phyloP scores from a whole-genome alignment of 176 grass and related monocot genomes.

The Thalia dealbata region DNA sequence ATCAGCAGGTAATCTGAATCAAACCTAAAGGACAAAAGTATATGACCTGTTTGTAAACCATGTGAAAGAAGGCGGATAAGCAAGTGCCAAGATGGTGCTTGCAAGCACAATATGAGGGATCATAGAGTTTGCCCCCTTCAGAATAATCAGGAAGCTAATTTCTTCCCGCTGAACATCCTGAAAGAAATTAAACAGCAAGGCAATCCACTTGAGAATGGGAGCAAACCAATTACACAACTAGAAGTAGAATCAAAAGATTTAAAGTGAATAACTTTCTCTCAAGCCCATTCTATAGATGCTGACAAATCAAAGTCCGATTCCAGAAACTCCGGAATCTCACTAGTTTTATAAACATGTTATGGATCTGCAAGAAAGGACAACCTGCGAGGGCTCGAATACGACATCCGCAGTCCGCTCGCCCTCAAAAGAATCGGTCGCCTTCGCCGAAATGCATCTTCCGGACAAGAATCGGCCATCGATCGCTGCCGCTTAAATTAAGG shows the following conservation, averaged over 20 bases:
- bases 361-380: conserved; percentile 13
- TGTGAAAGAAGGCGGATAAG: conserved; percentile 83
- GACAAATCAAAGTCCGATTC: background rate
- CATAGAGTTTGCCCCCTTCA: conserved; percentile 58
- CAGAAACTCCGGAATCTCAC: background rate
- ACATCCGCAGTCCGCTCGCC: conserved; percentile 20
- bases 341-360: background rate
- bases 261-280: background rate
- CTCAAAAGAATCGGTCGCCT: conserved; percentile 33
- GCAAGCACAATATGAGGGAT: conserved; percentile 86
- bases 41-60: conserved; percentile 90
- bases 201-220: background rate
- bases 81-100: conserved; percentile 77
- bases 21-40: background rate
- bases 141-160: conserved; percentile 42
- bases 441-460: conserved; percentile 19
- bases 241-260: background rate
- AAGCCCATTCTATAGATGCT: background rate
- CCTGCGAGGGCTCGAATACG: conserved; percentile 25
- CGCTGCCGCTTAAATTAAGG: conserved; percentile 19
- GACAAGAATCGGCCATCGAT: conserved; percentile 6
- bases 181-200: conserved; percentile 16
- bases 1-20: background rate
- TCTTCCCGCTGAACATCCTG: conserved; percentile 32
- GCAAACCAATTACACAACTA: background rate